Evolutionary conservation across 2,329 filamentous ascomycete genomes (phyloP).

Genomic region (Penicillium palitans): DNA sequence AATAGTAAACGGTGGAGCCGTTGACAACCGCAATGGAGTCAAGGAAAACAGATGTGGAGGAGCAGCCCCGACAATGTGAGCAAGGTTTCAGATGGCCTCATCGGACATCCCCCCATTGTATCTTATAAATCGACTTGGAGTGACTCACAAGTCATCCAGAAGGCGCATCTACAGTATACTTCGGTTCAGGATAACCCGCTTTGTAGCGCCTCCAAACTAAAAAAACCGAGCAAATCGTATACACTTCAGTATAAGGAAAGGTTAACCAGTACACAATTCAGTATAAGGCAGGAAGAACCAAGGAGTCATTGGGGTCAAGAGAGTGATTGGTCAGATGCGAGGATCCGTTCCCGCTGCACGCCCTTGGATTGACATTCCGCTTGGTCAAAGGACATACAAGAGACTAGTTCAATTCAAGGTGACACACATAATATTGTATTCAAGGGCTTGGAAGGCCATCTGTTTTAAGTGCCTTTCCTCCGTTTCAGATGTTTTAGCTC

Average conservation of each 20-base stretch:
- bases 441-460: neutral
- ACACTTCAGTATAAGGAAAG: conserved; percentile 6
- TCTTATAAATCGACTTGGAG: conserved; percentile 11
- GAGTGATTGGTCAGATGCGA: conserved; percentile 13
- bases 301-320: neutral
- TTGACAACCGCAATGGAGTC: conserved; percentile 24
- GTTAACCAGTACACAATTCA: neutral
- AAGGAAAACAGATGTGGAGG: conserved; percentile 9
- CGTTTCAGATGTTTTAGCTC: neutral
- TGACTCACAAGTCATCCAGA: conserved; percentile 6
- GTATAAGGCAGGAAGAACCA: conserved; percentile 6
- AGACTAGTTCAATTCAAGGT: neutral
- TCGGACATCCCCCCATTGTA: neutral
- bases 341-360: conserved; percentile 16
- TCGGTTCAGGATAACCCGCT: neutral
- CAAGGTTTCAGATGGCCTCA: neutral
- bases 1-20: conserved; percentile 27
- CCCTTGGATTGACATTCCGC: conserved; percentile 29
- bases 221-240: neutral
- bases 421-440: neutral
- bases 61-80: neutral
- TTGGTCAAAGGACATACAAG: neutral
- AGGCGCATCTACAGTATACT: neutral
- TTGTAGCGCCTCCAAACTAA: neutral
- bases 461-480: neutral